These are phyloP conservation scores for Chaetoscypha palmicola DNA, from an alignment of 2,329 filamentous ascomycete genomes.

Conservation along the genomic window DNA sequence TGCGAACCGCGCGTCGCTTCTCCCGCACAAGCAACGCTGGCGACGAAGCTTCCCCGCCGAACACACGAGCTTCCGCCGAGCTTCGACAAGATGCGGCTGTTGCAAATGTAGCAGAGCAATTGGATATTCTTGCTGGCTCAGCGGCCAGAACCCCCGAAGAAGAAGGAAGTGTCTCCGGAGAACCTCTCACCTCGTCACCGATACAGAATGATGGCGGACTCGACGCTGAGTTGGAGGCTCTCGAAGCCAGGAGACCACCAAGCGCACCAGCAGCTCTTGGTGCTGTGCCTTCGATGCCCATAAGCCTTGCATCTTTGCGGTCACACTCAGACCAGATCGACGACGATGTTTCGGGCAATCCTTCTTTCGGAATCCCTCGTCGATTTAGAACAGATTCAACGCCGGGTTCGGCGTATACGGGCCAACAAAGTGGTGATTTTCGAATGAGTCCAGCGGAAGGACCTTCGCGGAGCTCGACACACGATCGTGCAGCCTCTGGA, in stretches of 20 bases:
- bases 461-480: constrained; percentile 21
- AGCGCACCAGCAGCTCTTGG: constrained; percentile 9
- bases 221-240: constrained; percentile 18
- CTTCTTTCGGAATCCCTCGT: constrained; percentile 20
- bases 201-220: constrained; percentile 23
- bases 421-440: constrained; percentile 4
- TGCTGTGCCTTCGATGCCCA: constrained; percentile 7
- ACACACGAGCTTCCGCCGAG: constrained; percentile 10
- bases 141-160: neutral
- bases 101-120: constrained; percentile 21
- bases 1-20: constrained; percentile 59
- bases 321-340: constrained; percentile 18
- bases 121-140: constrained; percentile 11
- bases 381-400: constrained; percentile 22
- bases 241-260: constrained; percentile 9
- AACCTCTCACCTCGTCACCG: constrained; percentile 20
- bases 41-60: constrained; percentile 31
- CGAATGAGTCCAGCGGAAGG: constrained; percentile 23
- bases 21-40: constrained; percentile 37
- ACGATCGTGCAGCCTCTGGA: constrained; percentile 12
- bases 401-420: constrained; percentile 8
- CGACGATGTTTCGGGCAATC: constrained; percentile 25
- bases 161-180: constrained; percentile 13
- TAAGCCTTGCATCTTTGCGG: constrained; percentile 15
- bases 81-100: constrained; percentile 20